phyloP scores from a whole-genome alignment of 2,329 filamentous ascomycete genomes.

The Blastomyces gilchristii region DNA sequence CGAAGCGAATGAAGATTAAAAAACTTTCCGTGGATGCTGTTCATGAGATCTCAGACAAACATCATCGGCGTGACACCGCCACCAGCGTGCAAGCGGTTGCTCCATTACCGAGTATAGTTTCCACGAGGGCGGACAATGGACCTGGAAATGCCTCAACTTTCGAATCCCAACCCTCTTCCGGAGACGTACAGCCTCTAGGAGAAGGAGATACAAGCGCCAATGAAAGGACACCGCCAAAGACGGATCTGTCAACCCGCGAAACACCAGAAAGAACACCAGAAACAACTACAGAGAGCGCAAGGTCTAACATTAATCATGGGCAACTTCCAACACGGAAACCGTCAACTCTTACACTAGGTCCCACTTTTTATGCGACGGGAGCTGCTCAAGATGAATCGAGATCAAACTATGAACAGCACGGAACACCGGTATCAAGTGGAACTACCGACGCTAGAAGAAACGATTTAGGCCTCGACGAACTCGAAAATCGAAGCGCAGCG shows the following conservation, averaged over 20 bases:
- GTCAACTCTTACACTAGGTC: neutral
- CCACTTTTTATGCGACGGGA: neutral
- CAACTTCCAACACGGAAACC: neutral
- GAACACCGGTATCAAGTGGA: neutral
- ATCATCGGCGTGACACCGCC: neutral
- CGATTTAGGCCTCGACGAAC: neutral
- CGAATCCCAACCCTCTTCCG: neutral
- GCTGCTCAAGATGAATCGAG: neutral
- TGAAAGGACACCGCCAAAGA: neutral
- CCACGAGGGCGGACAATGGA: neutral
- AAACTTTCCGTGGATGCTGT: neutral
- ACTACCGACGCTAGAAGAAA: neutral
- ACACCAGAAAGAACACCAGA: neutral
- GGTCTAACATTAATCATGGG: neutral
- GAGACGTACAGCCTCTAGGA: neutral
- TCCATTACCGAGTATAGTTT: neutral
- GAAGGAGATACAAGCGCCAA: neutral
- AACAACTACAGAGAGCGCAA: neutral
- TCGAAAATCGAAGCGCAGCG: neutral
- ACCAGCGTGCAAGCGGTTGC: too few species aligned
- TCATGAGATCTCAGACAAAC: neutral
- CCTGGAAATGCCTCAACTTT: neutral
- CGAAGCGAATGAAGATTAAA: constrained; percentile 37
- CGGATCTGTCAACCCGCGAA: neutral
- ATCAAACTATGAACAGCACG: neutral